These are phyloP conservation scores for Cucurbitaria berberidis DNA, from an alignment of 2,329 filamentous ascomycete genomes.

Conservation along the genomic window DNA sequence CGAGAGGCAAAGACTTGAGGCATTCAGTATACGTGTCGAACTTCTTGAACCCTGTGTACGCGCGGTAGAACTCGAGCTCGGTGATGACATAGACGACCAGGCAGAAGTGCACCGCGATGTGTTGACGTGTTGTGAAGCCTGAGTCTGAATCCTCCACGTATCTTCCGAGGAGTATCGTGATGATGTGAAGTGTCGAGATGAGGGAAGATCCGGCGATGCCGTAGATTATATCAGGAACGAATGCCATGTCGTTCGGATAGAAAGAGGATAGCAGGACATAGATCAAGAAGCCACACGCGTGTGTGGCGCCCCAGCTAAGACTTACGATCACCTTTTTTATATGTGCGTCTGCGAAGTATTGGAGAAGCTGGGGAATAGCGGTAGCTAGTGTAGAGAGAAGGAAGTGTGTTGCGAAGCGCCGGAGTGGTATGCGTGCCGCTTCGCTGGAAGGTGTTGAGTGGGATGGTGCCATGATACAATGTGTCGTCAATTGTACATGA, in stretches of 20 bases:
- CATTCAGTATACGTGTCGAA: not conserved
- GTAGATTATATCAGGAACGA: too few relatives aligned
- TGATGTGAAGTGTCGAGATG: not conserved
- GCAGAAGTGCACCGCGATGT: slow-evolving; percentile 3
- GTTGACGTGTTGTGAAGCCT: slow-evolving; percentile 3
- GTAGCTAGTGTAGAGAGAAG: slow-evolving; percentile 1
- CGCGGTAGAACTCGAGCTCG: slow-evolving; percentile 4
- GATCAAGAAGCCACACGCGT: not conserved
- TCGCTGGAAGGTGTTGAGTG: slow-evolving; percentile 12
- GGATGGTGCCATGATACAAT: not conserved
- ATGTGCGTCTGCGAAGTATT: not conserved
- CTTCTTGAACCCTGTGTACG: slow-evolving; percentile 1
- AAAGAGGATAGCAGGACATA: not conserved
- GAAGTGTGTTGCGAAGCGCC: slow-evolving; percentile 4
- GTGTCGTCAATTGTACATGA: too few relatives aligned
- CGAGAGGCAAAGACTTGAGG: not conserved
- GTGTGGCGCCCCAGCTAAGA: not conserved
- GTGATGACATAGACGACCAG: slow-evolving; percentile 4
- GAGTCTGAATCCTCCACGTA: not conserved
- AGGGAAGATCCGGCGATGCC: too few relatives aligned
- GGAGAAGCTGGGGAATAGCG: slow-evolving; percentile 2
- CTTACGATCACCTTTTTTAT: not conserved
- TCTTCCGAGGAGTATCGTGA: not conserved
- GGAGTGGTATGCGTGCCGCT: not conserved
- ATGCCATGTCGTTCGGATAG: not conserved